These are phyloP conservation scores for Penicillium waksmanii DNA, from an alignment of 495 filamentous ascomycete genomes.

Conservation along the genomic window DNA sequence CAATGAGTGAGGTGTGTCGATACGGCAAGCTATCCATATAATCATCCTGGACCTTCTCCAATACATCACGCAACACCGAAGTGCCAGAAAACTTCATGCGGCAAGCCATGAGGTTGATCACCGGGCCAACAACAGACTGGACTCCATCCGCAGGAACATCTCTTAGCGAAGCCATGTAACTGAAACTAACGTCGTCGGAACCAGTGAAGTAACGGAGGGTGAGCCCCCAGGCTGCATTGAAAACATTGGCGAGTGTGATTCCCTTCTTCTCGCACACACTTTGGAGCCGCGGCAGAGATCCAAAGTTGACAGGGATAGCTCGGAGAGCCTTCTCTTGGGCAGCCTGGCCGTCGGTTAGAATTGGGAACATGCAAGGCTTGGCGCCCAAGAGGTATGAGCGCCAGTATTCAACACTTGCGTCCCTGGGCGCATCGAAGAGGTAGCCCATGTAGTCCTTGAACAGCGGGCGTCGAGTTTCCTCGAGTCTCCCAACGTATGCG, in stretches of 20 bases:
- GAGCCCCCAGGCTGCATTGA: constrained; percentile 59
- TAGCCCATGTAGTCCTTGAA: constrained; percentile 61
- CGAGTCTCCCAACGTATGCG: constrained; percentile 48
- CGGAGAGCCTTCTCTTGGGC: constrained; percentile 30
- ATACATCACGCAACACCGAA: constrained; percentile 30
- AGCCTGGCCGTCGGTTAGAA: constrained; percentile 38
- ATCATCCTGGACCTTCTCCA: constrained; percentile 51
- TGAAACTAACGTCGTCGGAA: constrained; percentile 56
- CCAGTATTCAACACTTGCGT: constrained; percentile 57
- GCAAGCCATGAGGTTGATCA: constrained; percentile 59
- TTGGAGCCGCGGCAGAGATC: constrained; percentile 35
- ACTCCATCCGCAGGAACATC: constrained; percentile 50
- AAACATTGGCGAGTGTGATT: constrained; percentile 54
- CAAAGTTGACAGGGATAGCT: constrained; percentile 41
- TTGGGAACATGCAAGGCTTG: constrained; percentile 57
- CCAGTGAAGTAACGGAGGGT: constrained; percentile 53
- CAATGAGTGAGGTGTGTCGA: constrained; percentile 53
- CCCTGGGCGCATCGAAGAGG: constrained; percentile 38
- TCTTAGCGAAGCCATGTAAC: constrained; percentile 55
- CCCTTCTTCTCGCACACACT: constrained; percentile 48
- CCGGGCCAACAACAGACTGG: constrained; percentile 53
- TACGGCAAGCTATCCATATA: constrained; percentile 53
- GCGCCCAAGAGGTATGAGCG: constrained; percentile 49
- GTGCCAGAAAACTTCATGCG: constrained; percentile 43
- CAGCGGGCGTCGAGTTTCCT: constrained; percentile 40